A percentile compares a stretch with the other conserved stretches of the same genome.
Evolutionary conservation across 2,329 filamentous ascomycete species (phyloP).

Genomic region (Pyrenophora teres): DNA sequence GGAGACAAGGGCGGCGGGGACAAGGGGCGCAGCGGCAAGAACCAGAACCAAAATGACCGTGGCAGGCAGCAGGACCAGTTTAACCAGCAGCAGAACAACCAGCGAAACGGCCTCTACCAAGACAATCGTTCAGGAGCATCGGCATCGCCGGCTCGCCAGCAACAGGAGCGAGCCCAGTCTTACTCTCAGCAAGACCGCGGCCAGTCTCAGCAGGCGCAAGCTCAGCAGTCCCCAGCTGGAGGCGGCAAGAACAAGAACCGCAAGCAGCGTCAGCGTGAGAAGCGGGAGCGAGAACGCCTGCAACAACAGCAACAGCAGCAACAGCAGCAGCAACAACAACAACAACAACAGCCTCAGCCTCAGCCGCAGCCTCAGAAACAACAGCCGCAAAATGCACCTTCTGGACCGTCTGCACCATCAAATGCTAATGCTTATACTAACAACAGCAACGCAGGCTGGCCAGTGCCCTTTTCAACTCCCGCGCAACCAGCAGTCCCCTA

Average conservation of each 20-base stretch:
- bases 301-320: slow-evolving; percentile 16
- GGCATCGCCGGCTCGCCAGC: slow-evolving; percentile 24
- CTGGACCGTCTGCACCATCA: slow-evolving; percentile 24
- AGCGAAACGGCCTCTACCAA: slow-evolving; percentile 27
- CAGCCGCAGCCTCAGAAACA: slow-evolving; percentile 16
- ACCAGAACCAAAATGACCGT: slow-evolving; percentile 29
- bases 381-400: slow-evolving; percentile 23
- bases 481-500: slow-evolving; percentile 25
- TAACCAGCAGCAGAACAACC: slow-evolving; percentile 13
- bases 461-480: slow-evolving; percentile 22
- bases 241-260: slow-evolving; percentile 39
- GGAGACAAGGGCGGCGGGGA: slow-evolving; percentile 26
- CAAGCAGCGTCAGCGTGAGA: slow-evolving; percentile 36
- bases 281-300: slow-evolving; percentile 31
- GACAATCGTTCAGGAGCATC: slow-evolving; percentile 31
- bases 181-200: slow-evolving; percentile 10
- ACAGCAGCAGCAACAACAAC: slow-evolving; percentile 20
- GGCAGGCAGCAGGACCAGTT: slow-evolving; percentile 29
- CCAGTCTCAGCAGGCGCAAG: not conserved
- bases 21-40: slow-evolving; percentile 33
- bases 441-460: slow-evolving; percentile 28
- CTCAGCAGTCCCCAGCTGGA: slow-evolving; percentile 30
- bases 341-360: slow-evolving; percentile 14
- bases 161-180: slow-evolving; percentile 34
- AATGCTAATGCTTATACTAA: slow-evolving; percentile 28